phyloP scores from a whole-genome alignment of 2,329 filamentous ascomycete genomes.

The Calonectria multiphialidica region DNA sequence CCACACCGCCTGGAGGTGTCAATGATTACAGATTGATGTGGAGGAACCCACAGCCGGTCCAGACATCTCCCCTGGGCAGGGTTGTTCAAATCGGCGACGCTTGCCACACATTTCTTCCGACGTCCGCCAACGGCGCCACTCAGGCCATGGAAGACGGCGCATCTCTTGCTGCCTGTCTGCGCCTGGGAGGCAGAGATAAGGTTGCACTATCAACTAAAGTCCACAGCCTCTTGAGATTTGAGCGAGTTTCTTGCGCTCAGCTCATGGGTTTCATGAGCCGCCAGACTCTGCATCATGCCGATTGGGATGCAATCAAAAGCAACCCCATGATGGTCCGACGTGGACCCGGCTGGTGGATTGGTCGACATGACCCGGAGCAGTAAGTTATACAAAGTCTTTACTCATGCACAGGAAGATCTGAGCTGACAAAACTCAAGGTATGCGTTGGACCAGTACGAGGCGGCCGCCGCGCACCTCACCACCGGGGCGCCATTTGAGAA shows the following conservation, averaged over 20 bases:
- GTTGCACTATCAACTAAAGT: not conserved
- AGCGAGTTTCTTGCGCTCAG: not conserved
- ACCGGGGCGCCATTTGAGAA: not conserved
- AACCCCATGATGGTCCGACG: not conserved
- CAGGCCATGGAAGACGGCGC: not conserved
- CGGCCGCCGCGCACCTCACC: not conserved
- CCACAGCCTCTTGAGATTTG: not conserved
- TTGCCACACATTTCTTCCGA: not conserved
- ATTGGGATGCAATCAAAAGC: not conserved
- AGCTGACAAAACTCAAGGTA: not conserved
- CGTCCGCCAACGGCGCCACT: not conserved
- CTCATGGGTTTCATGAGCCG: not conserved
- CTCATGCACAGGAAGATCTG: not conserved
- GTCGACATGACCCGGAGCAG: not conserved
- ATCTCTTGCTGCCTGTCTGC: not conserved
- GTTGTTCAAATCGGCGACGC: not conserved
- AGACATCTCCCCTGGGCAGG: not conserved
- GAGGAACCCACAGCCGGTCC: not conserved
- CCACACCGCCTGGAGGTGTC: not conserved
- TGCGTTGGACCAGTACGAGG: not conserved
- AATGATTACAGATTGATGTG: not conserved
- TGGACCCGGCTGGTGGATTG: not conserved
- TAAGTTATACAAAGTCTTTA: not conserved
- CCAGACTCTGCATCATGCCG: not conserved
- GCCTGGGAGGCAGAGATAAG: not conserved